Percentiles rank a stretch among this genome's conserved stretches.
Conservation (phyloP, 1,139 yeast genomes). For the Hemisphaericaspora xylofermentans region DNA sequence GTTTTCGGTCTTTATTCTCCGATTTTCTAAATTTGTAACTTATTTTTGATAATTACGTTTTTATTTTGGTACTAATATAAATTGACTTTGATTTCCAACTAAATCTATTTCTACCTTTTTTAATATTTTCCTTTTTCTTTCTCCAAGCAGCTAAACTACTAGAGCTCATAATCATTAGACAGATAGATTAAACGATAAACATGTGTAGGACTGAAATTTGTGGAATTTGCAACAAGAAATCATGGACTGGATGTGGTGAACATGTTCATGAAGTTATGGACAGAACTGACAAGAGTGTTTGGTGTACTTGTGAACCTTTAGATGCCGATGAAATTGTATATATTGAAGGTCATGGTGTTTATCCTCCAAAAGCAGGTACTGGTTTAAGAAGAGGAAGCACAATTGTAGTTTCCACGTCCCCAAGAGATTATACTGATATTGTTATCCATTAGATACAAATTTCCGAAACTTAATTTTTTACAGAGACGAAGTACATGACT, state of each 20-base stretch:
- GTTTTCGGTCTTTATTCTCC: no score
- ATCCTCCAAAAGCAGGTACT: constrained; percentile 48
- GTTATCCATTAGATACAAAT: neutral
- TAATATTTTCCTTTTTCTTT: no score
- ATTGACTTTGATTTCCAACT: no score
- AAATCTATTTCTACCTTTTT: no score
- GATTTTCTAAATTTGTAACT: no score
- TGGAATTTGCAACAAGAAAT: constrained; percentile 36
- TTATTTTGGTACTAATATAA: no score
- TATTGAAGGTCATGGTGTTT: constrained; percentile 23
- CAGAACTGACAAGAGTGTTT: constrained; percentile 29
- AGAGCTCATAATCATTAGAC: no score
- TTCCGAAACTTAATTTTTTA: no score
- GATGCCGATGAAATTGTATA: constrained; percentile 15
- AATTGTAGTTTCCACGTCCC: neutral
- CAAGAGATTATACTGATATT: neutral
- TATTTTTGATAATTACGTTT: no score
- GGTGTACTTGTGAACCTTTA: constrained; percentile 41
- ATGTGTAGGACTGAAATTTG: constrained; percentile 41
- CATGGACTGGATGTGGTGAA: constrained; percentile 40
- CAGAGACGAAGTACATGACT: no score
- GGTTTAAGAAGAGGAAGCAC: constrained; percentile 25
- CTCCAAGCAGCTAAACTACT: no score
- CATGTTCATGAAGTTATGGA: constrained; percentile 36
- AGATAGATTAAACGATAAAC: no score